Base-by-base conservation (phyloP, 2,329 filamentous ascomycete genomes). In the Graphium sp. region DNA sequence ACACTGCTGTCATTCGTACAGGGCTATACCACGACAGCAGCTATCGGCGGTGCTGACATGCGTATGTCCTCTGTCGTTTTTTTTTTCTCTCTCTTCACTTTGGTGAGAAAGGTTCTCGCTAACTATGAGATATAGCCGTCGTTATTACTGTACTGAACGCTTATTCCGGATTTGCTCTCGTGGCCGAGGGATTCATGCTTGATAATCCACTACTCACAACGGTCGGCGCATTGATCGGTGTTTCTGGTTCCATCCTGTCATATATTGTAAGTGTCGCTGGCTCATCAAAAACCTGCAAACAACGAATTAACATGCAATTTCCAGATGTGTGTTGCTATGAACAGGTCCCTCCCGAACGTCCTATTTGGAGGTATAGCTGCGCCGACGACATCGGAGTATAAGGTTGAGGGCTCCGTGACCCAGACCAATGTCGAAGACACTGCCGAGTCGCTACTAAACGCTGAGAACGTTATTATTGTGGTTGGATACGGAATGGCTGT, bases 401-500 rank as follows among this genome's bases (percentile, higher is more conserved):
- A 85, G 51, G 76, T 87, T 7, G 77, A 89, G 43, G 84, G 83
- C 4, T 63, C 75, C 32, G 71, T 91, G 10, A 83, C 74, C 0
- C 74, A 81, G 45, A 85, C 78, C 0, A 78, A 65, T 4, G 63
- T 87, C 2, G 83, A 91, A 12, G 83, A 92, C 26, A 76, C 80
- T 0, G 78, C 79, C 2, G 81, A 91, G 17, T 64, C 72, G 0
- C 60, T 92, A 3, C 56, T 72, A 11, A 77, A 76, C 35, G 75
- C 82, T 1, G 81, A 92, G 43, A 84, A 66, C 26, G 81, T 92
- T 32, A 89, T 92, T 41, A 84, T 93, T 30, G 74, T 87, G 2
- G 83, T 92, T 5, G 84, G 84, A 1, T 93, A 92, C 41, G 84
- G 84, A 29, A 93, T 93, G 84, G 84, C 84, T 0, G 83, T 93